Percentiles rank a stretch among this genome's conserved stretches.
These are phyloP conservation scores for Cytospora paraplurivora DNA, from an alignment of 2,329 filamentous ascomycete genomes.

Conservation along the genomic window DNA sequence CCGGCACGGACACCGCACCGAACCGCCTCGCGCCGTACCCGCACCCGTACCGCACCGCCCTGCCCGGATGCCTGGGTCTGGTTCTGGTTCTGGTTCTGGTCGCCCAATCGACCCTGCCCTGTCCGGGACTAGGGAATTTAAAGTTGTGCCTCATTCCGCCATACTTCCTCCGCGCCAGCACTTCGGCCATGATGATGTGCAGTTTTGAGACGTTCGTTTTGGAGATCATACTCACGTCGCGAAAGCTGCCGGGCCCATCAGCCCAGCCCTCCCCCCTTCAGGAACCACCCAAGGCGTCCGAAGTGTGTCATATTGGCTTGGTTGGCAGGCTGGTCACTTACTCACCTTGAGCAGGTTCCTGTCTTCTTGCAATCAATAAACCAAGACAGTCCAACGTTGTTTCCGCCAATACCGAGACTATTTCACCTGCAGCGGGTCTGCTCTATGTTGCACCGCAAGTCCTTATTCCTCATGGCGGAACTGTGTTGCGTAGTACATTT, in stretches of 20 bases:
- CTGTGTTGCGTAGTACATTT: not conserved
- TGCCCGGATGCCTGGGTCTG: not conserved
- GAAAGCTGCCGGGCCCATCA: not conserved
- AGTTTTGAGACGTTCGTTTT: not conserved
- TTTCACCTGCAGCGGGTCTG: not conserved
- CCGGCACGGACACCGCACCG: not conserved
- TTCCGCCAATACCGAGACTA: not conserved
- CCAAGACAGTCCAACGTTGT: not conserved
- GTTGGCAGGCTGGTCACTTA: too few relatives aligned
- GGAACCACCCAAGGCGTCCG: not conserved
- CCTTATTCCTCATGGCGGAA: not conserved
- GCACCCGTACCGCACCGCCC: not conserved
- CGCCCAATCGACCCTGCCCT: not conserved
- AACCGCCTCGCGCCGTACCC: not conserved
- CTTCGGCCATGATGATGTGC: not conserved
- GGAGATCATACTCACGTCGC: not conserved
- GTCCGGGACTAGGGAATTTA: not conserved
- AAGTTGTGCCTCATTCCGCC: constrained; percentile 1
- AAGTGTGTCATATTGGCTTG: not conserved
- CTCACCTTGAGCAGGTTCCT: not conserved
- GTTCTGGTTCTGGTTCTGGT: not conserved
- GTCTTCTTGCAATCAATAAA: not conserved
- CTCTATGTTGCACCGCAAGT: too few relatives aligned
- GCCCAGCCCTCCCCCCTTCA: not conserved
- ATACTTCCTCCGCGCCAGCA: not conserved